Conservation (phyloP, 352 stramenopile genomes). For the Phytopythium sindhum region DNA sequence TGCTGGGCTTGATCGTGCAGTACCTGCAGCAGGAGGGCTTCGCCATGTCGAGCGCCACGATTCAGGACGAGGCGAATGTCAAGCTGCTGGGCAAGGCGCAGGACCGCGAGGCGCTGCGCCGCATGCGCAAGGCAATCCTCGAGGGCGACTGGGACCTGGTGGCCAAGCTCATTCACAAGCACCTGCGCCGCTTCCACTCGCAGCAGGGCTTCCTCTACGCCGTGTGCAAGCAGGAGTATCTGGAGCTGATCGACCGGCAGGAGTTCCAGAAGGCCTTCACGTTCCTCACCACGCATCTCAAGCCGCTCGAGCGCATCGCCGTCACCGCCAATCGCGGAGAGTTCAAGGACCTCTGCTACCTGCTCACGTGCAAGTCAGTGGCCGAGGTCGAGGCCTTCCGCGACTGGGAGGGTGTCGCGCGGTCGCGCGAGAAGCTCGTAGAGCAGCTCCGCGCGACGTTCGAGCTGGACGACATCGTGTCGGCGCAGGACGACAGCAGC, state of each 20-base stretch:
- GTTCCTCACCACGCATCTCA: slow-evolving; percentile 87
- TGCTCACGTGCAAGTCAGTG: slow-evolving; percentile 88
- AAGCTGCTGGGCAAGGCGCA: slow-evolving; percentile 71
- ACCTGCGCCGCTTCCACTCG: slow-evolving; percentile 78
- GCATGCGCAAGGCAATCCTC: slow-evolving; percentile 71
- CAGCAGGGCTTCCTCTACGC: slow-evolving; percentile 88
- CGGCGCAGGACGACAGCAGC: slow-evolving; percentile 28
- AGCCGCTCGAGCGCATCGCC: slow-evolving; percentile 82
- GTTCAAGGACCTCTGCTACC: slow-evolving; percentile 88
- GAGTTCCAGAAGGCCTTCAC: slow-evolving; percentile 90
- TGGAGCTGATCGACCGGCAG: slow-evolving; percentile 86
- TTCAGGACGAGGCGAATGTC: slow-evolving; percentile 87
- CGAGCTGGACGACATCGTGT: slow-evolving; percentile 72
- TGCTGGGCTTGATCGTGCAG: slow-evolving; percentile 84
- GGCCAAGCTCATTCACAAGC: slow-evolving; percentile 76
- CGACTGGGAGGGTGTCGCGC: slow-evolving; percentile 77
- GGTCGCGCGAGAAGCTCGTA: slow-evolving; percentile 80
- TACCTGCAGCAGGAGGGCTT: slow-evolving; percentile 85
- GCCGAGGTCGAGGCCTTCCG: slow-evolving; percentile 79
- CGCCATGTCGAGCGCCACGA: slow-evolving; percentile 73
- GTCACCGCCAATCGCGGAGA: slow-evolving; percentile 73
- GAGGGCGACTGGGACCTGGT: slow-evolving; percentile 87
- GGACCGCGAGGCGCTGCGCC: slow-evolving; percentile 67
- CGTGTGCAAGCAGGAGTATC: slow-evolving; percentile 87
- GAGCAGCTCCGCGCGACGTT: slow-evolving; percentile 84